Conservation (phyloP, 1,284 basidiomycete species). For the Moniliophthora roreri region DNA sequence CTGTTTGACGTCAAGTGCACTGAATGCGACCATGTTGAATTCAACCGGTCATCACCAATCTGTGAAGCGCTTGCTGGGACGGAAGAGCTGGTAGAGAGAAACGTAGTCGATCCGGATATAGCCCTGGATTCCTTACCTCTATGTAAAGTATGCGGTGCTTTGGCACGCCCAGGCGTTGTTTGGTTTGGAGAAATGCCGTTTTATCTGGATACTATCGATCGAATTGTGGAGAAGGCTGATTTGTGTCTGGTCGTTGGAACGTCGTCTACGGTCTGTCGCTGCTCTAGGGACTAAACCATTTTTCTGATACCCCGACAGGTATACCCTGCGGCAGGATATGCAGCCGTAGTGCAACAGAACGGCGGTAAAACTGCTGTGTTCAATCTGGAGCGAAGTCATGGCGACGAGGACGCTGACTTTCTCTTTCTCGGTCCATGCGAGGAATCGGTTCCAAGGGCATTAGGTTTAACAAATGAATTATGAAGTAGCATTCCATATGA, state of each 20-base stretch:
- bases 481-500: too few species aligned
- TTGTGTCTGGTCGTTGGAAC: constrained; percentile 65
- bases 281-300: neutral
- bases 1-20: constrained; percentile 60
- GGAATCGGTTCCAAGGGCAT: constrained; percentile 38
- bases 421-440: constrained; percentile 49
- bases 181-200: constrained; percentile 63
- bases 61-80: constrained; percentile 51
- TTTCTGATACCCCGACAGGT: constrained; percentile 26
- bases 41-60: constrained; percentile 46
- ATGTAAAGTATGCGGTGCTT: constrained; percentile 48
- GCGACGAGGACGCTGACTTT: constrained; percentile 47
- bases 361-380: constrained; percentile 57
- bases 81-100: constrained; percentile 41
- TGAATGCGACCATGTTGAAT: constrained; percentile 40
- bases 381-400: constrained; percentile 49
- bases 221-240: constrained; percentile 49
- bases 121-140: constrained; percentile 45
- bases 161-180: constrained; percentile 62
- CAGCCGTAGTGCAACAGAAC: constrained; percentile 27
- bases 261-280: constrained; percentile 50
- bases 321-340: constrained; percentile 39
- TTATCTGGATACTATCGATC: constrained; percentile 43
- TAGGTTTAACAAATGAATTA: constrained; percentile 18
- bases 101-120: constrained; percentile 41